Base-by-base conservation (phyloP, 1,139 yeast genomes). In the Yamadazyma diospyri region DNA sequence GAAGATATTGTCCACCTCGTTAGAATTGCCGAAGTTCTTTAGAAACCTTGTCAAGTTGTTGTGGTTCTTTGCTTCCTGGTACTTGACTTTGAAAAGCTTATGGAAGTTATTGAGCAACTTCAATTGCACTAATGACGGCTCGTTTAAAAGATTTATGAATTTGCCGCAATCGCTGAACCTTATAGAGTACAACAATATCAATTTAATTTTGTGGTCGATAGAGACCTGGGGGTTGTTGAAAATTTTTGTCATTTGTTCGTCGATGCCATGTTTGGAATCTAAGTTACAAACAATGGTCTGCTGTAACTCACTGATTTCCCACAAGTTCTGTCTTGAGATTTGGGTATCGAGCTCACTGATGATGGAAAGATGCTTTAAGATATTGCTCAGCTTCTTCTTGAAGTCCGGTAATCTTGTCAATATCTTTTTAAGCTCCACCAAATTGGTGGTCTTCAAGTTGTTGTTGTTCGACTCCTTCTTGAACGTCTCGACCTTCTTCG, bases 381-480 rank as follows among this genome's bases (percentile, higher is more conserved):
- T 88, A 51, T 88, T 92, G 25, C 88, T 80, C 9, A 94, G 83
- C 29, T 89, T 68, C 51, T 85, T 85, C 42, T 88, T 81, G 53
- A 84, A 89, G 53, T 92, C 97, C 1, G 98, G 99, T 49, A 84
- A 88, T 45, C 86, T 87, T 40, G 92, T 95, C 38, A 92, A 79
- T 50, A 89, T 85, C 46, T 80, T 78, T 55, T 89, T 94, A 75
- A 92, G 82, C 48, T 94, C 98, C 6, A 83, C 77, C 33, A 92
- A 77, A 33, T 92, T 80, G 43, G 79, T 83, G 24, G 75, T 68
- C 40, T 64, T 55, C 39, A 88, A 71, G 43, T 78, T 79, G 5
- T 68, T 53, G 4, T 68, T 52, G 47, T 88, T 82, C 0, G 97
- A 85, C 50, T 85, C 86, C 19, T 70, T 57, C 50, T 87, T 94